Evolutionary conservation across 768 basidiomycete genomes (phyloP).

Genomic region (Harrya chromipes): DNA sequence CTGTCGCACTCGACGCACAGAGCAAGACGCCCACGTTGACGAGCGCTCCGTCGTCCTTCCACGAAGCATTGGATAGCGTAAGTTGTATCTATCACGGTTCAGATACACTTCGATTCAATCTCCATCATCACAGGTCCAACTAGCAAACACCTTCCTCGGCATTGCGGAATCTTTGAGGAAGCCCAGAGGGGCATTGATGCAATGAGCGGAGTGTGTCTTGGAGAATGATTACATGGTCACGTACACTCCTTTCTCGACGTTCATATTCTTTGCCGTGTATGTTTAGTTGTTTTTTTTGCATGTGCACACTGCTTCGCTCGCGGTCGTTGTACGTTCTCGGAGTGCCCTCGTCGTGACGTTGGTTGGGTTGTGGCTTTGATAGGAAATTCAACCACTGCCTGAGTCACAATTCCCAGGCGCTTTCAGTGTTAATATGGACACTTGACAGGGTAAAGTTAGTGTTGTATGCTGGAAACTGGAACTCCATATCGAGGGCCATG

Average conservation of each 20-base stretch:
- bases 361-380: no score
- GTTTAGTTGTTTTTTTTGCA: no score
- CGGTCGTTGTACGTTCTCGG: no score
- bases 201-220: slow-evolving; percentile 7
- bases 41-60: slow-evolving; percentile 42
- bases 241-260: no score
- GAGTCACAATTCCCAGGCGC: slow-evolving; percentile 20
- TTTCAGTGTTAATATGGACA: slow-evolving; percentile 20
- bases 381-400: neutral
- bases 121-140: slow-evolving; percentile 37
- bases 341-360: no score
- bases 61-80: slow-evolving; percentile 50
- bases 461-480: no score
- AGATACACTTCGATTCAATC: neutral
- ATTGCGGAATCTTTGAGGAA: slow-evolving; percentile 55
- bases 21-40: slow-evolving; percentile 26
- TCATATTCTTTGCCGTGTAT: no score
- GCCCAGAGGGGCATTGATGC: slow-evolving; percentile 46
- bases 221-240: neutral
- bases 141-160: slow-evolving; percentile 53
- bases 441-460: neutral
- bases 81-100: slow-evolving; percentile 4
- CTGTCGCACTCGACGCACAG: slow-evolving; percentile 47
- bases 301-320: no score
- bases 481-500: no score